A percentile compares a stretch with the other conserved stretches of the same genome.
Conservation (phyloP, 2,329 filamentous ascomycete species). For the Bipolaris zeicola region DNA sequence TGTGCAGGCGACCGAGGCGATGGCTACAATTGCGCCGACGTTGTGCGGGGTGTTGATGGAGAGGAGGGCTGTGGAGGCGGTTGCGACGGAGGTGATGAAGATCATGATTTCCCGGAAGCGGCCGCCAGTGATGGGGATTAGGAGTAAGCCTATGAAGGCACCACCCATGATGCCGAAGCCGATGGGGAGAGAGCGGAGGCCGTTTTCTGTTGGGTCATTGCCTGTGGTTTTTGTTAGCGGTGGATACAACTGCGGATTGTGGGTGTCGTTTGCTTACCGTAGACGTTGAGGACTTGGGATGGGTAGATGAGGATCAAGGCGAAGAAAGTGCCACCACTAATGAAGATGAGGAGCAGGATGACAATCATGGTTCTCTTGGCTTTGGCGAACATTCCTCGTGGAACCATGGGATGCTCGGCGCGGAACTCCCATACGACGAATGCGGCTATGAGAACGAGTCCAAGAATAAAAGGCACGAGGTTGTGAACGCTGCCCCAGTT, state of each 20-base stretch:
- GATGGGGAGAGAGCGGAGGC: conserved; percentile 68
- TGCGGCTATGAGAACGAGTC: conserved; percentile 53
- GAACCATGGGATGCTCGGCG: conserved; percentile 54
- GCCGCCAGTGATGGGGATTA: conserved; percentile 63
- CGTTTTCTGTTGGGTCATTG: conserved; percentile 67
- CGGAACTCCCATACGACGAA: conserved; percentile 59
- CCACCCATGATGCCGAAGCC: conserved; percentile 68
- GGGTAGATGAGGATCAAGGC: conserved; percentile 45
- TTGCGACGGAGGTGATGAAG: conserved; percentile 66
- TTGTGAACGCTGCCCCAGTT: conserved; percentile 62
- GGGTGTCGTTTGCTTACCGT: conserved; percentile 24
- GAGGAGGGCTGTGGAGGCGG: conserved; percentile 64
- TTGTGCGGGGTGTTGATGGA: conserved; percentile 59
- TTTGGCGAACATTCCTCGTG: conserved; percentile 39
- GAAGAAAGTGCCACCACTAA: conserved; percentile 45
- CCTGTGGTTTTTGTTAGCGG: conserved; percentile 20
- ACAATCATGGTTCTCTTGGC: conserved; percentile 39
- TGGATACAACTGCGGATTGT: not conserved
- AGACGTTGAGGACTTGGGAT: conserved; percentile 42
- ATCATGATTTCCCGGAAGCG: conserved; percentile 66
- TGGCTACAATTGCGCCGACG: conserved; percentile 59
- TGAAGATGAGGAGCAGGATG: conserved; percentile 43
- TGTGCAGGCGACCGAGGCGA: conserved; percentile 66
- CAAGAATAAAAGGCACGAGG: conserved; percentile 60
- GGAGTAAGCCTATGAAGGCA: conserved; percentile 62